These are phyloP conservation scores for Bertia moriformis DNA, from an alignment of 2,329 filamentous ascomycete species.

Conservation along the genomic window DNA sequence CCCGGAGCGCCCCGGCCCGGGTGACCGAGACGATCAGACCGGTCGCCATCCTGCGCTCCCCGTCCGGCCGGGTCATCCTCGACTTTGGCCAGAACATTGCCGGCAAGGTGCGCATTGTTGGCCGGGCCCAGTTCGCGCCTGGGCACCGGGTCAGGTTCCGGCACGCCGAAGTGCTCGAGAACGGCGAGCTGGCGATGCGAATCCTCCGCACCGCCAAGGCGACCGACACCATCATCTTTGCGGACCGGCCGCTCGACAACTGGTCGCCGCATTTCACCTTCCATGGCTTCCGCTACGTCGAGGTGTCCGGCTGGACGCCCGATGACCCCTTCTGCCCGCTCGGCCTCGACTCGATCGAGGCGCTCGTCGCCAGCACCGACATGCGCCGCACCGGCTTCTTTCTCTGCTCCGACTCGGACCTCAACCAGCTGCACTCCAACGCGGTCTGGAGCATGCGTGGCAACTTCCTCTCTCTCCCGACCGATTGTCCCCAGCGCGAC, in stretches of 20 bases:
- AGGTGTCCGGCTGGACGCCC: constrained; percentile 26
- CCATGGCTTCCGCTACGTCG: constrained; percentile 34
- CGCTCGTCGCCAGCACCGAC: constrained; percentile 33
- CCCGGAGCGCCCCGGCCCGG: constrained; percentile 27
- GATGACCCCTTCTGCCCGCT: constrained; percentile 4
- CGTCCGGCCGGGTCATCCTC: constrained; percentile 27
- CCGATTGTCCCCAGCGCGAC: constrained; percentile 41
- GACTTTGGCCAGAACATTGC: constrained; percentile 47
- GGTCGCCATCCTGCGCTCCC: constrained; percentile 13
- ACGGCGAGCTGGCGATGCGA: constrained; percentile 20
- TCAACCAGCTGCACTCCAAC: constrained; percentile 40
- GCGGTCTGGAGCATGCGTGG: constrained; percentile 40
- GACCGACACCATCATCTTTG: constrained; percentile 21
- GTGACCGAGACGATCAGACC: constrained; percentile 15
- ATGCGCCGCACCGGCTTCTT: constrained; percentile 33
- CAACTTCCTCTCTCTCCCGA: constrained; percentile 41
- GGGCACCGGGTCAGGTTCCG: constrained; percentile 26
- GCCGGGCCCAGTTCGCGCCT: too few relatives aligned
- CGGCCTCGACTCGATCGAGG: constrained; percentile 9
- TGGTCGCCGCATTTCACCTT: constrained; percentile 36
- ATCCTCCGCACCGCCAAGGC: constrained; percentile 27
- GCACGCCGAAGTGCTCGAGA: constrained; percentile 26
- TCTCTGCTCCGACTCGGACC: constrained; percentile 28
- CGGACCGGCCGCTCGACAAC: constrained; percentile 21
- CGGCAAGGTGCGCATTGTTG: constrained; percentile 25